Base-by-base conservation (phyloP, 2,329 filamentous ascomycete genomes). In the Colletotrichum simmondsii region DNA sequence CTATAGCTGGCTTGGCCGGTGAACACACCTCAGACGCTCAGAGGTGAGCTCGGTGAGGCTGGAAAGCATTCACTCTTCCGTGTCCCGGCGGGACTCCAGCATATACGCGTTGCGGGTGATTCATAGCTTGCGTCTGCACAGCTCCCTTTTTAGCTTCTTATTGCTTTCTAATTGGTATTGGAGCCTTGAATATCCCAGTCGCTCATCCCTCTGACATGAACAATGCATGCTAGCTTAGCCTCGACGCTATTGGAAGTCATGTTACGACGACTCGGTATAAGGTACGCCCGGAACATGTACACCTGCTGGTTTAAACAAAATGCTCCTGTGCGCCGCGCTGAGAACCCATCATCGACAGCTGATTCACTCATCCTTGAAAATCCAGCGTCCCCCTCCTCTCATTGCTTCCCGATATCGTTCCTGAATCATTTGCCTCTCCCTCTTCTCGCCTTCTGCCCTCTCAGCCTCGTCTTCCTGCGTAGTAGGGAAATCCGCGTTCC, bases 401-500 rank as follows among this genome's bases (percentile, higher is more conserved):
- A 94, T 93, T 1, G 97, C 95, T 79, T 98, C 95, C 62, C 92
- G 87, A 82, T 94, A 93, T 78, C 95, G 89, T 78, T 94, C 91
- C 75, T 91, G 88, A 2, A 98, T 87, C 68, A 90, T 88, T 62
- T 90, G 85, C 75, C 87, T 88, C 79, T 93, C 92, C 72, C 90
- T 84, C 76, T 87, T 87, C n/a, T 86, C 87, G 0, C 93, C 93
- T 78, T 91, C 91, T 72, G 88, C 87, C 70, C 89, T 89, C 77
- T 96, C 91, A 65, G 87, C 84, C 76, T 90, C 85, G 32, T 92
- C 83, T 81, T 98, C 94, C 80, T 98, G 97, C 1, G 97, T 98
- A 30, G 86, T 91, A 1, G 96, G 95, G 80, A 99, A 97, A 76
- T 97, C 96, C 2, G 93, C 89, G 66, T 94, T 88, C 97, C 97